These are phyloP conservation scores for Fusarium staphyleae DNA, from an alignment of 2,329 filamentous ascomycete genomes.

Conservation along the genomic window DNA sequence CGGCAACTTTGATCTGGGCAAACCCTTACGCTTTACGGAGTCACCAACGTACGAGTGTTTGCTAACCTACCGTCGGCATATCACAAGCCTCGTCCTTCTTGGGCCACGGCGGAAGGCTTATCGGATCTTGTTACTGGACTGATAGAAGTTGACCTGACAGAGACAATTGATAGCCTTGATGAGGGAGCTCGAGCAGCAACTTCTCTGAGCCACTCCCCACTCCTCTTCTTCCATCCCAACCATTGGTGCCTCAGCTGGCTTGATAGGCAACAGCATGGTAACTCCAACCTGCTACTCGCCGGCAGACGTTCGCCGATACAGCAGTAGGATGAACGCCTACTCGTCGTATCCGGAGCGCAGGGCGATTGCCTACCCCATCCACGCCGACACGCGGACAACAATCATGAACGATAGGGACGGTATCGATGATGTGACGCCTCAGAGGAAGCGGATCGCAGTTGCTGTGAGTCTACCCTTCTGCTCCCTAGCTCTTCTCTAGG, in stretches of 20 bases:
- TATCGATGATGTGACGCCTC: slow-evolving; percentile 50
- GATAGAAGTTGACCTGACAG: slow-evolving; percentile 2
- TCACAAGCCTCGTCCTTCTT: slow-evolving; percentile 10
- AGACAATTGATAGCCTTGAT: slow-evolving; percentile 18
- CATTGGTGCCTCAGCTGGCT: neutral
- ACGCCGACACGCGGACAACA: slow-evolving; percentile 29
- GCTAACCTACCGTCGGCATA: slow-evolving; percentile 13
- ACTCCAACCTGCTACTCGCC: slow-evolving; percentile 30
- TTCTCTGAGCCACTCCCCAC: slow-evolving; percentile 1
- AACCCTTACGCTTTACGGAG: slow-evolving; percentile 8
- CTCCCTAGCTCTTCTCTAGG: neutral
- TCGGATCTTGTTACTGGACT: neutral
- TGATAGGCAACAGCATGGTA: slow-evolving; percentile 27
- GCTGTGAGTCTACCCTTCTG: slow-evolving; percentile 55
- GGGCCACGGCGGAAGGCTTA: neutral
- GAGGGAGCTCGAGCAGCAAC: slow-evolving; percentile 7
- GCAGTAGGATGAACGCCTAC: slow-evolving; percentile 24
- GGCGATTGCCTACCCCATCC: slow-evolving; percentile 20
- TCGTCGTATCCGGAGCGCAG: slow-evolving; percentile 37
- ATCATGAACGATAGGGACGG: slow-evolving; percentile 43
- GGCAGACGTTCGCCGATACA: slow-evolving; percentile 31
- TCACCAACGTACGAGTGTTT: slow-evolving; percentile 28
- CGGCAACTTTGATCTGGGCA: slow-evolving; percentile 8
- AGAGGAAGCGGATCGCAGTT: slow-evolving; percentile 65
- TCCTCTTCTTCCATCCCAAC: slow-evolving; percentile 8